phyloP scores from a whole-genome alignment of 495 filamentous ascomycete genomes.

The Xylaria sp. region DNA sequence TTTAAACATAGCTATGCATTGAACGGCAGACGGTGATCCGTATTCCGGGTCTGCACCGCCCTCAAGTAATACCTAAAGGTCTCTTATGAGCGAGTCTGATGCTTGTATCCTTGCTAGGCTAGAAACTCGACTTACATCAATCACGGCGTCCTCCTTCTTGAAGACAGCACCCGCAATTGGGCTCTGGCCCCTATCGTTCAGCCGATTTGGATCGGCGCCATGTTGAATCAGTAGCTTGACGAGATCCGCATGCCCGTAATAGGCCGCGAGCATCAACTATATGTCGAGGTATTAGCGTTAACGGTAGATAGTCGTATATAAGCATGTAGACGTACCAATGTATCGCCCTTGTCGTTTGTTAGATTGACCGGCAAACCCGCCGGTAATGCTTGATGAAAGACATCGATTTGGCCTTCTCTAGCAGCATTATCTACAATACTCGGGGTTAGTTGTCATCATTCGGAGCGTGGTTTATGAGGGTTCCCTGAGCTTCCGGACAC shows the following conservation, averaged over 20 bases:
- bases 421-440: constrained; percentile 49
- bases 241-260: constrained; percentile 60
- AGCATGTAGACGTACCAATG: constrained; percentile 48
- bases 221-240: constrained; percentile 57
- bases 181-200: constrained; percentile 62
- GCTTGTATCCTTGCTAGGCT: background rate
- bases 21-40: constrained; percentile 55
- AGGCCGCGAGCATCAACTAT: constrained; percentile 64
- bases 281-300: background rate
- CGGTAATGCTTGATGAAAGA: constrained; percentile 58
- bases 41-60: constrained; percentile 59
- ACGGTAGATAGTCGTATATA: background rate
- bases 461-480: too few species aligned
- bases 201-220: constrained; percentile 58
- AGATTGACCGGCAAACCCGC: constrained; percentile 59
- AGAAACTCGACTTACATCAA: constrained; percentile 43
- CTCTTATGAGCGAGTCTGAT: background rate
- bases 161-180: constrained; percentile 64
- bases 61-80: constrained; percentile 48
- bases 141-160: constrained; percentile 58
- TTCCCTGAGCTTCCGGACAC: too few species aligned
- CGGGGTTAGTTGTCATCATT: background rate
- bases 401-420: constrained; percentile 52
- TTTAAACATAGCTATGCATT: constrained; percentile 58
- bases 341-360: constrained; percentile 65